Conservation (phyloP, 352 stramenopile species). For the Halophytophthora batemanensis region DNA sequence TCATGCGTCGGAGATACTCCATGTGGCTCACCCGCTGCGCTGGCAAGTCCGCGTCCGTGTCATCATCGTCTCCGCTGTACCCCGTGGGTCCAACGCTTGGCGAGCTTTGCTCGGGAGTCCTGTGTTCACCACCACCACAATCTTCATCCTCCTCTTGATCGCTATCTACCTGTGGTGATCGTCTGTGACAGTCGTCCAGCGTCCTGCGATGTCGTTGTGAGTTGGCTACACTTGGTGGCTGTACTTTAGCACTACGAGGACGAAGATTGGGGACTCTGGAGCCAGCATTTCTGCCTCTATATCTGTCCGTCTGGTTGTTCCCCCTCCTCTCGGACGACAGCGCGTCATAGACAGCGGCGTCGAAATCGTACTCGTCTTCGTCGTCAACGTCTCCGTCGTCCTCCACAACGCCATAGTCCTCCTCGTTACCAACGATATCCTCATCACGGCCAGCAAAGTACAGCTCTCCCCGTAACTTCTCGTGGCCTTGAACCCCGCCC, state of each 20-base stretch:
- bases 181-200: constrained; percentile 26
- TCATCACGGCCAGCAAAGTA: constrained; percentile 23
- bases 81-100: constrained; percentile 6
- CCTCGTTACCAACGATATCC: constrained; percentile 35
- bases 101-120: constrained; percentile 2
- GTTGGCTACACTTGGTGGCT: neutral
- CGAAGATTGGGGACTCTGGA: neutral
- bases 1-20: constrained; percentile 71
- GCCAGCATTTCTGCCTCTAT: neutral
- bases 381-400: constrained; percentile 29
- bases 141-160: constrained; percentile 13
- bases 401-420: constrained; percentile 37
- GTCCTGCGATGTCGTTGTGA: constrained; percentile 22
- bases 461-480: constrained; percentile 16
- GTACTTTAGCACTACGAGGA: neutral
- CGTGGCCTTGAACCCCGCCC: constrained; percentile 2
- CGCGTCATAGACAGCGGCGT: constrained; percentile 7
- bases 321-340: constrained; percentile 5
- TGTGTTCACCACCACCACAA: constrained; percentile 1
- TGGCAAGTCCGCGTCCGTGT: constrained; percentile 39
- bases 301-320: constrained; percentile 11
- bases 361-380: constrained; percentile 31
- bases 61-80: constrained; percentile 29
- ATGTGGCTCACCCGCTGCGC: constrained; percentile 58
- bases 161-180: constrained; percentile 1